Conservation (phyloP, 495 filamentous ascomycete genomes). For the Penicillium robsamsonii region DNA sequence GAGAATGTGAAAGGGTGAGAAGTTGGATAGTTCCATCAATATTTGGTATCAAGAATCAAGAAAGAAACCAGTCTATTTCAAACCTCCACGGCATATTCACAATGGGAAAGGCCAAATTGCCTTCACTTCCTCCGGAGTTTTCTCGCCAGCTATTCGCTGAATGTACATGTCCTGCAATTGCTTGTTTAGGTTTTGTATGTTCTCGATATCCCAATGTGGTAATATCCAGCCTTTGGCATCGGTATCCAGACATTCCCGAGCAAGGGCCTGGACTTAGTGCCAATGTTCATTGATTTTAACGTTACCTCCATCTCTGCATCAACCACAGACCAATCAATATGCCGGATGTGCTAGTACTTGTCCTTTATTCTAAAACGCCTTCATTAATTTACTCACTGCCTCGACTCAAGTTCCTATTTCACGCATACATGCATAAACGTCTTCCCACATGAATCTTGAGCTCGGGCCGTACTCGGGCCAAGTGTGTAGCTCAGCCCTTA, state of each 20-base stretch:
- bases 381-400: too few species aligned
- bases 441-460: too few species aligned
- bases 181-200: background rate
- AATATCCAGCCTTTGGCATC: background rate
- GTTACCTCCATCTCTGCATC: too few species aligned
- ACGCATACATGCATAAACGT: too few species aligned
- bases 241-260: background rate
- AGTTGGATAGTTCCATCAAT: background rate
- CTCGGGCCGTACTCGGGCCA: too few species aligned
- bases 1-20: constrained; percentile 10
- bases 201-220: background rate
- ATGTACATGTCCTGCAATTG: background rate
- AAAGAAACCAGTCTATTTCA: background rate
- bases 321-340: too few species aligned
- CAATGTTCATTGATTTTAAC: background rate
- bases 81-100: background rate
- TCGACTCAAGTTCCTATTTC: too few species aligned
- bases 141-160: background rate
- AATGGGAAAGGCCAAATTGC: background rate
- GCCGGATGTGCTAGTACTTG: too few species aligned
- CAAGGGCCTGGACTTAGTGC: background rate
- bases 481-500: too few species aligned
- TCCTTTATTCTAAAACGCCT: too few species aligned
- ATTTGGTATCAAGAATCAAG: background rate
- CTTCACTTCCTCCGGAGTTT: background rate